Conservation (phyloP, 106 monocot species). For the Dactylorhiza incarnata region DNA sequence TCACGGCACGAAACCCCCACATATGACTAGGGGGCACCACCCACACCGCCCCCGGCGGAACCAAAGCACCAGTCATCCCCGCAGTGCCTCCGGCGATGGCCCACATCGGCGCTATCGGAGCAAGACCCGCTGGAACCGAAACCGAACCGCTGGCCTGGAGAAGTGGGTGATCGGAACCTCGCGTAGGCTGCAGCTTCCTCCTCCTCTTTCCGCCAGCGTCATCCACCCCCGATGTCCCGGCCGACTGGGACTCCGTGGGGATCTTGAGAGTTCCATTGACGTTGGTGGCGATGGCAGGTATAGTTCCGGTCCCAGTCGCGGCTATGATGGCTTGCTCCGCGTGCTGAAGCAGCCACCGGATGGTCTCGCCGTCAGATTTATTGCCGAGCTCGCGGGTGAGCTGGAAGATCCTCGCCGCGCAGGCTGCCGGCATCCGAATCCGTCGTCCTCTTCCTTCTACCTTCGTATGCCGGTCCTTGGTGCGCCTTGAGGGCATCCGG, state of each 20-base stretch:
- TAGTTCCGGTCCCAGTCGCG: slow-evolving; percentile 27
- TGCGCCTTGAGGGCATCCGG: slow-evolving; percentile 9
- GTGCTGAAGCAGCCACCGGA: slow-evolving; percentile 28
- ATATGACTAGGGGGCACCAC: slow-evolving; percentile 8
- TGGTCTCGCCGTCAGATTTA: slow-evolving; percentile 33
- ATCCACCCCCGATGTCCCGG: neutral
- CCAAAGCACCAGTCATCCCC: slow-evolving; percentile 22
- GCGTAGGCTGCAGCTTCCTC: slow-evolving; percentile 23
- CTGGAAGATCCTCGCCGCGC: slow-evolving; percentile 33
- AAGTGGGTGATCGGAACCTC: neutral
- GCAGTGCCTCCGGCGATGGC: slow-evolving; percentile 5
- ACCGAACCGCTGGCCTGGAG: slow-evolving; percentile 1
- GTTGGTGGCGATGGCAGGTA: slow-evolving; percentile 29
- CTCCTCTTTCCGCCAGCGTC: slow-evolving; percentile 4
- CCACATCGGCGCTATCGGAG: slow-evolving; percentile 26
- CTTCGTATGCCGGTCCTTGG: slow-evolving; percentile 32
- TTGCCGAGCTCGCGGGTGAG: slow-evolving; percentile 30
- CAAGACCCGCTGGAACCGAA: slow-evolving; percentile 22
- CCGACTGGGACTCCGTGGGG: slow-evolving; percentile 14
- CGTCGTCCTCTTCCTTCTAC: slow-evolving; percentile 30
- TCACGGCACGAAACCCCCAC: slow-evolving; percentile 23
- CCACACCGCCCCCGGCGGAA: slow-evolving; percentile 12
- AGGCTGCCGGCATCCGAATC: slow-evolving; percentile 37
- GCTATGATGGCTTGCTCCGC: slow-evolving; percentile 34
- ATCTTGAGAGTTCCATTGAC: slow-evolving; percentile 27